Evolutionary conservation across 1,284 basidiomycete genomes (phyloP), one percentile per base, ranked within the genome.

Genomic region (Cutaneotrichosporon sp.): DNA sequence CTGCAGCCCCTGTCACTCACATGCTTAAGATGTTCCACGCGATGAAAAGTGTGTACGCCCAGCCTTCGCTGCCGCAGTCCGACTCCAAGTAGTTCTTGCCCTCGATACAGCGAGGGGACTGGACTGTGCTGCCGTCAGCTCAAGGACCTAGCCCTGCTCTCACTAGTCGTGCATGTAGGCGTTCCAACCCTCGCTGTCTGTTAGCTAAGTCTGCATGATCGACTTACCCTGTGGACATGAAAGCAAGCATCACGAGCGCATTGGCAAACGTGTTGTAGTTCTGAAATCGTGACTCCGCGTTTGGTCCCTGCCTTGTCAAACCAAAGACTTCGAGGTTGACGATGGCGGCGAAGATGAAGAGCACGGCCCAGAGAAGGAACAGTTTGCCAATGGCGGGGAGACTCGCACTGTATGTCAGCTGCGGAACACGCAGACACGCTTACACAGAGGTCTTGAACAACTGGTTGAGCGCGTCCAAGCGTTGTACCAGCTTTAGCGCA

Each of bases 11-110:
- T 14, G 36, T 53, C 42, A 73, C 87, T 72, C 68, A 92, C 92
- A 97, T 97, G 84, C 91, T 95, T 54, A 98, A 83, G 43, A 99
- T 82, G 76, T 98, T 98, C 95, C 95, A 99, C 0, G 89, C 86
- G 70, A 97, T 97, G 81, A 97, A 98, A 29, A 99, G 81, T 0
- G 85, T 83, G 75, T 89, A 95, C 0, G 95, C 88, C 89, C 94
- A 97, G 4, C 83, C 83, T 9, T 84, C 78, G 69, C 90, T 95
- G 14, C 95, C 95, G 70, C 95, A 99, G 78, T 99, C 95, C 0
- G 91, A 89, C 33, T 89, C 84, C 8, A 85, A 80, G 68, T 85
- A 84, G 72, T 87, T 88, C 9, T 58, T 55, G n/a, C 42, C 77
- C 9, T 78, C 72, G 1, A 92, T 95, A 77, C 95, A 99, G 18